Evolutionary conservation across 768 basidiomycete species (phyloP).

Genomic region (Crucibulum laeve): DNA sequence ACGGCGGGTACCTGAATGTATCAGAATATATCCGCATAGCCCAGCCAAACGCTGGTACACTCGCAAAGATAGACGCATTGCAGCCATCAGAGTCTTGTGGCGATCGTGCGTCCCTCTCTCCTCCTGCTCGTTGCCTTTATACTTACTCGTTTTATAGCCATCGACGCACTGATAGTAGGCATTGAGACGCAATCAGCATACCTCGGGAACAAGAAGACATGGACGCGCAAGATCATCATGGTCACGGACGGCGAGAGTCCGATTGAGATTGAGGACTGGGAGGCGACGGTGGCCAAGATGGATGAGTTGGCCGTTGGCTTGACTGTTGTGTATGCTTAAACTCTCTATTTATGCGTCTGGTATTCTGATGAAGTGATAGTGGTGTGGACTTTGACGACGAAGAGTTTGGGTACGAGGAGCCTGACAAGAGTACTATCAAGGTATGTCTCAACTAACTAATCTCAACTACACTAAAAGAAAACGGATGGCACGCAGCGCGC

Average conservation of each 20-base stretch:
- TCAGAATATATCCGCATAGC: constrained; percentile 65
- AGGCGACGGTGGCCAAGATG: constrained; percentile 63
- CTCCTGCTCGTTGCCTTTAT: neutral
- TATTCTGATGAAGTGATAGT: constrained; percentile 31
- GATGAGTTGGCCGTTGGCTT: constrained; percentile 51
- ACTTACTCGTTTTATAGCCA: constrained; percentile 39
- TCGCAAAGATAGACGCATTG: constrained; percentile 62
- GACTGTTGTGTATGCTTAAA: constrained; percentile 60
- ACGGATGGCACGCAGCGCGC: constrained; percentile 38
- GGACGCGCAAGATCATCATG: constrained; percentile 81
- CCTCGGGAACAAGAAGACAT: constrained; percentile 68
- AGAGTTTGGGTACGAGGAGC: constrained; percentile 55
- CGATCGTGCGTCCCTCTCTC: constrained; percentile 50
- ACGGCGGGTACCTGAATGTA: constrained; percentile 73
- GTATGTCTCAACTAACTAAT: constrained; percentile 30
- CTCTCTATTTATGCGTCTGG: neutral
- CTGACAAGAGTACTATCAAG: constrained; percentile 70
- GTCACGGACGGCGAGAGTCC: constrained; percentile 83
- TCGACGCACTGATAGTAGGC: constrained; percentile 85
- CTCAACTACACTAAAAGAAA: neutral
- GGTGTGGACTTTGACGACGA: constrained; percentile 87
- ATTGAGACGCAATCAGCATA: constrained; percentile 73
- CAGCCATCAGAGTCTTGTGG: constrained; percentile 51
- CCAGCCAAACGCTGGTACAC: constrained; percentile 59
- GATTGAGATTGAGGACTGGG: constrained; percentile 74